Conservation (phyloP, 2,329 filamentous ascomycete genomes). For the Phyllosticta capitalensis region DNA sequence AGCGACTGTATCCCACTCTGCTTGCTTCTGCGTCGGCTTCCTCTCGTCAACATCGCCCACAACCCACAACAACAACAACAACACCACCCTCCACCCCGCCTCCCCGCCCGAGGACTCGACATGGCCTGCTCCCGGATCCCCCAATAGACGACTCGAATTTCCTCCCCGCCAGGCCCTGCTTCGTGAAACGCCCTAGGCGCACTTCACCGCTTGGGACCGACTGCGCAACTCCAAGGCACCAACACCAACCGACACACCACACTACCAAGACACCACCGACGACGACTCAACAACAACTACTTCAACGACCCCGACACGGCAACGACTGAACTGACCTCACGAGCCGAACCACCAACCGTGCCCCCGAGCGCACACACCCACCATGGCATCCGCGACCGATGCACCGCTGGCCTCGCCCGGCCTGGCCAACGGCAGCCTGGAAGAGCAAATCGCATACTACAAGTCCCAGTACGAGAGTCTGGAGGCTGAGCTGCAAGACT, state of each 20-base stretch:
- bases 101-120: neutral
- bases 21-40: no score
- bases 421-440: slow-evolving; percentile 23
- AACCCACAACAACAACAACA: neutral
- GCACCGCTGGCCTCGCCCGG: slow-evolving; percentile 20
- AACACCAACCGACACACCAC: slow-evolving; percentile 8
- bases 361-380: slow-evolving; percentile 14
- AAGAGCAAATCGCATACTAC: slow-evolving; percentile 85
- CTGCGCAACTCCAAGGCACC: slow-evolving; percentile 5
- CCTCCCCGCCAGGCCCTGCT: neutral
- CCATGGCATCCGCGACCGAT: slow-evolving; percentile 22
- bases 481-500: slow-evolving; percentile 84
- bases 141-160: slow-evolving; percentile 11
- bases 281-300: slow-evolving; percentile 8
- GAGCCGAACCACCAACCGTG: slow-evolving; percentile 14
- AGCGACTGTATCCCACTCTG: neutral
- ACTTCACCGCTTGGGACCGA: slow-evolving; percentile 6
- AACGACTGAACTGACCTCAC: slow-evolving; percentile 12
- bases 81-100: neutral
- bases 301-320: slow-evolving; percentile 12
- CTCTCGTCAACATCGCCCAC: neutral
- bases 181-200: slow-evolving; percentile 4
- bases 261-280: slow-evolving; percentile 10
- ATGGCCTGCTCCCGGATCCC: slow-evolving; percentile 1
- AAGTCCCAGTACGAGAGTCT: slow-evolving; percentile 92